Conservation (phyloP, 2,329 filamentous ascomycete genomes). For the Stagonosporopsis cucurbitacearum region DNA sequence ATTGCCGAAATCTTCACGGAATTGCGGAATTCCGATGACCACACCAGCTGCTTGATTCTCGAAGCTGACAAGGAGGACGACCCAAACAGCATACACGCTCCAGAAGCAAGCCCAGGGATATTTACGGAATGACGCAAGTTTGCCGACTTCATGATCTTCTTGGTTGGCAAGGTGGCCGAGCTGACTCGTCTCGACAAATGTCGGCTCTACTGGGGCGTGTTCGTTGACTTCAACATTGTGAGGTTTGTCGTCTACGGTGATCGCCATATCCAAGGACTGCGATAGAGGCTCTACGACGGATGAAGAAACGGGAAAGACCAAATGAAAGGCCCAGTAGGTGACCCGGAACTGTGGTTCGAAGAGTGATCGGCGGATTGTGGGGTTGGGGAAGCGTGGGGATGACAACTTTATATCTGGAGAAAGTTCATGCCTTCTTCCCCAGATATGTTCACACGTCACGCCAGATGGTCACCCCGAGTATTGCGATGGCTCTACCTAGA, state of each 20-base stretch:
- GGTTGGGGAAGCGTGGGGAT: constrained; percentile 1
- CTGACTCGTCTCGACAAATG: constrained; percentile 15
- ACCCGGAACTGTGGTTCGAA: not conserved
- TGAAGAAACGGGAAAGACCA: not conserved
- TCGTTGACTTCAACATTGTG: constrained; percentile 24
- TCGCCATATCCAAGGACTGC: constrained; percentile 2
- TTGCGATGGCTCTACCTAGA: not conserved
- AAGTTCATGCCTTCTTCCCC: not conserved
- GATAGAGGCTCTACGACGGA: not conserved
- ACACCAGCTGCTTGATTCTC: constrained; percentile 53
- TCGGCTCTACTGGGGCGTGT: constrained; percentile 8
- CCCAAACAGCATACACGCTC: constrained; percentile 52
- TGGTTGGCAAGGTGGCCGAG: constrained; percentile 29
- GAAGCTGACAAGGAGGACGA: constrained; percentile 50
- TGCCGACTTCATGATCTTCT: constrained; percentile 31
- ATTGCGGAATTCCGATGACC: constrained; percentile 54
- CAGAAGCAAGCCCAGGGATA: constrained; percentile 44
- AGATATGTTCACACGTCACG: not conserved
- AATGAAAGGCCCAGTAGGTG: not conserved
- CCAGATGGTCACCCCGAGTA: not conserved
- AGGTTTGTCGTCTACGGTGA: constrained; percentile 13
- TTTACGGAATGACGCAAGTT: constrained; percentile 34
- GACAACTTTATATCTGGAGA: constrained; percentile 1
- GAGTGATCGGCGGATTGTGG: constrained; percentile 1
- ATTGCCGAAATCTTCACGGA: constrained; percentile 55